Evolutionary conservation across 1,284 basidiomycete species (phyloP).

Genomic region (Austroboletus niveus): DNA sequence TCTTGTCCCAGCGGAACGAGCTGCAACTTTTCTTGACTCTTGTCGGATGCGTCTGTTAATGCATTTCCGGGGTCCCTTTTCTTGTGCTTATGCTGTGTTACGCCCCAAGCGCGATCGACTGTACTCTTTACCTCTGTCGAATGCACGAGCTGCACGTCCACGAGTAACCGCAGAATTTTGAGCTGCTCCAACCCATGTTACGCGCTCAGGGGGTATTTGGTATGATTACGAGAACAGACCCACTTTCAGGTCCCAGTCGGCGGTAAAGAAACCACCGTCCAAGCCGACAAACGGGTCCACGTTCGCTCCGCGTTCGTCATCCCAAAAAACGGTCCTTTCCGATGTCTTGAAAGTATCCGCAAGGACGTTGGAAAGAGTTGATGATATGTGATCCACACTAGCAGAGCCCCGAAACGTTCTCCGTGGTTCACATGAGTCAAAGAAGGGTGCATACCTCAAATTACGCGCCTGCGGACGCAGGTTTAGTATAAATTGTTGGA

Average conservation of each 20-base stretch:
- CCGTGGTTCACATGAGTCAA: slow-evolving; percentile 23
- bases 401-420: slow-evolving; percentile 33
- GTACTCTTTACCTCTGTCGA: slow-evolving; percentile 61
- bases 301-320: slow-evolving; percentile 61
- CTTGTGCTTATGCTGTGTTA: slow-evolving; percentile 77
- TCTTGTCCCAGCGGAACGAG: slow-evolving; percentile 74
- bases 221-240: slow-evolving; percentile 31
- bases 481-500: slow-evolving; percentile 73
- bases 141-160: slow-evolving; percentile 74
- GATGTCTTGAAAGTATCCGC: slow-evolving; percentile 67
- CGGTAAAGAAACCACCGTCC: slow-evolving; percentile 67
- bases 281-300: slow-evolving; percentile 66
- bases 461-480: slow-evolving; percentile 82
- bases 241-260: slow-evolving; percentile 77
- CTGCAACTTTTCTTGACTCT: slow-evolving; percentile 60
- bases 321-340: slow-evolving; percentile 76
- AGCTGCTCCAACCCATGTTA: slow-evolving; percentile 48
- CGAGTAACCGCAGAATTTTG: slow-evolving; percentile 73
- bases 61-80: slow-evolving; percentile 60
- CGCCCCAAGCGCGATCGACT: slow-evolving; percentile 82
- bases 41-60: slow-evolving; percentile 53
- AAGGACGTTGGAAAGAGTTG: slow-evolving; percentile 62
- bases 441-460: slow-evolving; percentile 57
- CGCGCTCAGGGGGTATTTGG: slow-evolving; percentile 33
- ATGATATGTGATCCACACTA: slow-evolving; percentile 74